Conservation (phyloP, 805 yeast genomes). For the Torulaspora franciscae region DNA sequence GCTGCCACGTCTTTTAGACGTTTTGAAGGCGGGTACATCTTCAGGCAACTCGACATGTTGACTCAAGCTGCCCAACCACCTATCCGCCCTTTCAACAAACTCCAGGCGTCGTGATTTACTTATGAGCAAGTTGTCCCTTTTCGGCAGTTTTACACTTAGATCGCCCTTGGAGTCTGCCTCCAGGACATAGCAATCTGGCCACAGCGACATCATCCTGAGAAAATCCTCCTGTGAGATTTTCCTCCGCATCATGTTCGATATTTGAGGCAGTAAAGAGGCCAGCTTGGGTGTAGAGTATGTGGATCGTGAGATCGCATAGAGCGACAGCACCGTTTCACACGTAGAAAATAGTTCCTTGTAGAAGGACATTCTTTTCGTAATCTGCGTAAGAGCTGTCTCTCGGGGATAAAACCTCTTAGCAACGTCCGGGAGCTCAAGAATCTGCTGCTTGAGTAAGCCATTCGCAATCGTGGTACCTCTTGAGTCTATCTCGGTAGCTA, state of each 20-base stretch:
- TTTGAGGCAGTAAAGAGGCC: conserved; percentile 26
- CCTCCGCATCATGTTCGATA: conserved; percentile 28
- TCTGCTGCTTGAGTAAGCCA: conserved; percentile 21
- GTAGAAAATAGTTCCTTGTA: conserved; percentile 26
- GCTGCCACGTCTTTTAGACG: conserved; percentile 26
- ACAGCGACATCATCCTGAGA: conserved; percentile 26
- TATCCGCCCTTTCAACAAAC: conserved; percentile 24
- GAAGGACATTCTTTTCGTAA: conserved; percentile 18
- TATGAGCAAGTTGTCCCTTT: conserved; percentile 17
- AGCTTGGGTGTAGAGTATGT: conserved; percentile 20
- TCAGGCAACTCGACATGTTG: conserved; percentile 9
- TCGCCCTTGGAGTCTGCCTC: conserved; percentile 24
- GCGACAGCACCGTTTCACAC: conserved; percentile 29
- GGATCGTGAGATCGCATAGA: conserved; percentile 25
- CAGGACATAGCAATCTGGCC: conserved; percentile 30
- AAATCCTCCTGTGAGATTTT: conserved; percentile 27
- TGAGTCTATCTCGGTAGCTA: conserved; percentile 10
- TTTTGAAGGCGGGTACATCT: conserved; percentile 24
- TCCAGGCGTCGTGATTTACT: conserved; percentile 28
- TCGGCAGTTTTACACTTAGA: conserved; percentile 23
- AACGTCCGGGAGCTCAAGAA: conserved; percentile 25
- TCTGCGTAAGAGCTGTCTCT: conserved; percentile 15
- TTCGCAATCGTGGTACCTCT: conserved; percentile 13
- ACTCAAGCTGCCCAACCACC: conserved; percentile 17
- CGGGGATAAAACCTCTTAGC: conserved; percentile 23